phyloP scores from a whole-genome alignment of 2,329 filamentous ascomycete species.

The Colletotrichum brevisporum region DNA sequence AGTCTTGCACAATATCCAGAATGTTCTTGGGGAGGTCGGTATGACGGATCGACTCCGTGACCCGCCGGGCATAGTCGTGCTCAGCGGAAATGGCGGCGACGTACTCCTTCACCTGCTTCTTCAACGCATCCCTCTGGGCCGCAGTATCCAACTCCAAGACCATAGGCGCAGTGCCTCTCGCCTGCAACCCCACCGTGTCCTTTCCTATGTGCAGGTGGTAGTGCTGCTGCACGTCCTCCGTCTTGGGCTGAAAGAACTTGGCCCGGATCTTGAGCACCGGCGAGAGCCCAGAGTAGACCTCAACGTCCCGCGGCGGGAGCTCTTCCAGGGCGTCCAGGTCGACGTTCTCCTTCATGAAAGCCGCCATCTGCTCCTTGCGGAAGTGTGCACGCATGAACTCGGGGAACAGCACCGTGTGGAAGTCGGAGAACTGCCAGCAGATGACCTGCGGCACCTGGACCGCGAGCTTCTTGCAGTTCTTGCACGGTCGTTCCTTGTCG shows the following conservation, averaged over 20 bases:
- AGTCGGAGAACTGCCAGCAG: slow-evolving; percentile 73
- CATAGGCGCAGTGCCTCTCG: slow-evolving; percentile 62
- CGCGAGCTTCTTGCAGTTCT: slow-evolving; percentile 68
- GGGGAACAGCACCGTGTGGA: slow-evolving; percentile 66
- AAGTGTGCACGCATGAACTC: slow-evolving; percentile 66
- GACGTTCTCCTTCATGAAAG: slow-evolving; percentile 65
- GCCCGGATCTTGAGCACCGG: slow-evolving; percentile 63
- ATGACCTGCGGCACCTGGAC: slow-evolving; percentile 66
- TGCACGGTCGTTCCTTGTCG: slow-evolving; percentile 68
- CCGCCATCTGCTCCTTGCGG: slow-evolving; percentile 62
- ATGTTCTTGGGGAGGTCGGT: slow-evolving; percentile 63
- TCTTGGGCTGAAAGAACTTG: slow-evolving; percentile 66
- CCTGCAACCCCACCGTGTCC: slow-evolving; percentile 57
- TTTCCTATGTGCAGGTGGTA: slow-evolving; percentile 60
- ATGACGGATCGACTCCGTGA: slow-evolving; percentile 62
- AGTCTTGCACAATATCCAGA: slow-evolving; percentile 63
- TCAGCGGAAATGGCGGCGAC: slow-evolving; percentile 64
- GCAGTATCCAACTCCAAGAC: slow-evolving; percentile 61
- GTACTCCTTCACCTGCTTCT: slow-evolving; percentile 63
- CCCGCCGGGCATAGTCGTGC: slow-evolving; percentile 62
- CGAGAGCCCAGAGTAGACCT: slow-evolving; percentile 66
- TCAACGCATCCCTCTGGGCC: slow-evolving; percentile 60
- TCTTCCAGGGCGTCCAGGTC: slow-evolving; percentile 57
- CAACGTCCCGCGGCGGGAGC: slow-evolving; percentile 55
- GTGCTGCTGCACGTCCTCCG: slow-evolving; percentile 63